Base-by-base conservation (phyloP, 148 eudicot species). In the Euryodendron excelsum region DNA sequence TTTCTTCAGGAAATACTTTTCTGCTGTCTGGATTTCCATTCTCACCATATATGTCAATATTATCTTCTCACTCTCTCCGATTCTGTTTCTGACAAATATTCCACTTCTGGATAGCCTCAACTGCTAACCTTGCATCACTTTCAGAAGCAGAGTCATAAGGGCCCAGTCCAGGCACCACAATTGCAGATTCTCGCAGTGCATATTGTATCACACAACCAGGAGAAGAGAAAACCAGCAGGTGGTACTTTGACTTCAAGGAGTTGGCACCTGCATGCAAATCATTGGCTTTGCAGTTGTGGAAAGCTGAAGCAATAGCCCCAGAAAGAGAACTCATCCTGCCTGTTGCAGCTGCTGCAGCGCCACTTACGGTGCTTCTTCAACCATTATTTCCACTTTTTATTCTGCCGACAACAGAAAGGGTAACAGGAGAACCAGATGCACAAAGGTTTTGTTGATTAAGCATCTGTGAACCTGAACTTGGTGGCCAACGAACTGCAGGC, bases 81-180 rank as follows among this genome's bases (percentile, higher is more conserved):
- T 78, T 79, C 44, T 86, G 88, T 79, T 90, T 91, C 78, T 88
- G 95, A 85, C 86, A 86, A 28, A 91, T 90, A 79, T 91, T 90
- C 98, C 98, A 91, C 82, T 89, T 93, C 82, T 86, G 90, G 27
- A 87, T 86, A 37, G 92, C 85, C 82, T 91, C 92, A 50, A 93
- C 90, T 18, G 83, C 31, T 74, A 91, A 79, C 83, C 86, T 86
- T 61, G n/a, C n/a, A n/a, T n/a, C n/a, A n/a, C n/a, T 41, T 20
- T 87, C 93, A 47, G 77, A 65, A 73, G 72, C 70, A 18, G 89
- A 77, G 30, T 85, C 92, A 74, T 80, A 79, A 48, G 82, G 41
- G 66, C 76, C 78, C 23, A 77, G 77, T 72, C 81, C 90, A 69
- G 80, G 70, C 45, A 75, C 74, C 48, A 82, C 79, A 33, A 66